phyloP scores from a whole-genome alignment of 2,329 filamentous ascomycete species.

The Diplocarpon rosae region DNA sequence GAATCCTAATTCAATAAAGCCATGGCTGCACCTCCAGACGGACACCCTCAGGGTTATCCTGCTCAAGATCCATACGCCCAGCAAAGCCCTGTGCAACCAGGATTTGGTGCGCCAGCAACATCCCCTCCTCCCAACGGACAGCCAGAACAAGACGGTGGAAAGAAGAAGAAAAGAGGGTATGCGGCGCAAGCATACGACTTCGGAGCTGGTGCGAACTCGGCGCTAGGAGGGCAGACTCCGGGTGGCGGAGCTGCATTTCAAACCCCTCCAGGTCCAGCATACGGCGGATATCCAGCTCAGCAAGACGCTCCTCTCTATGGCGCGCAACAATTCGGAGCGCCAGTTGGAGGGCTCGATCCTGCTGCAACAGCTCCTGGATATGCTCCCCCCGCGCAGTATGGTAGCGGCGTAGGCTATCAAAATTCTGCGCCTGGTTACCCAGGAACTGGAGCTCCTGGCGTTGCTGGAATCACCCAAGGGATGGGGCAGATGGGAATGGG shows the following conservation, averaged over 20 bases:
- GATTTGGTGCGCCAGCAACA: slow-evolving; percentile 14
- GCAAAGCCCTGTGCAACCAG: slow-evolving; percentile 30
- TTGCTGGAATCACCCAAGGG: slow-evolving; percentile 67
- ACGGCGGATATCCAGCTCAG: slow-evolving; percentile 27
- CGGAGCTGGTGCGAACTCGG: slow-evolving; percentile 74
- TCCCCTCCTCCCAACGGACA: slow-evolving; percentile 25
- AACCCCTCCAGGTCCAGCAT: slow-evolving; percentile 28
- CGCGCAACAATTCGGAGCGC: slow-evolving; percentile 21
- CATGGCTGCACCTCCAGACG: slow-evolving; percentile 41
- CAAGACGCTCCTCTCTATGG: slow-evolving; percentile 23
- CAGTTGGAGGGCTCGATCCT: slow-evolving; percentile 30
- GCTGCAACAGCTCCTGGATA: slow-evolving; percentile 27
- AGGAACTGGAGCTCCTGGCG: slow-evolving; percentile 36
- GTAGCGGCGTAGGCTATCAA: slow-evolving; percentile 47
- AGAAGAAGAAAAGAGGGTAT: slow-evolving; percentile 91
- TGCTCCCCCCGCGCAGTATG: slow-evolving; percentile 27
- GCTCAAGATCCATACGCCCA: slow-evolving; percentile 36
- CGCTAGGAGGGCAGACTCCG: slow-evolving; percentile 53
- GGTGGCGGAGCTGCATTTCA: slow-evolving; percentile 36
- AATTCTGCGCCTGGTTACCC: slow-evolving; percentile 57
- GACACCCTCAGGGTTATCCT: slow-evolving; percentile 34
- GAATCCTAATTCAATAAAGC: slow-evolving; percentile 8
- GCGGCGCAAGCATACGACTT: slow-evolving; percentile 93
- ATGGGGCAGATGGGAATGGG: slow-evolving; percentile 71
- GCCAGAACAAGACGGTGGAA: slow-evolving; percentile 36